Evolutionary conservation across 1,284 basidiomycete species (phyloP).

Genomic region (Laetiporus sulphureus): DNA sequence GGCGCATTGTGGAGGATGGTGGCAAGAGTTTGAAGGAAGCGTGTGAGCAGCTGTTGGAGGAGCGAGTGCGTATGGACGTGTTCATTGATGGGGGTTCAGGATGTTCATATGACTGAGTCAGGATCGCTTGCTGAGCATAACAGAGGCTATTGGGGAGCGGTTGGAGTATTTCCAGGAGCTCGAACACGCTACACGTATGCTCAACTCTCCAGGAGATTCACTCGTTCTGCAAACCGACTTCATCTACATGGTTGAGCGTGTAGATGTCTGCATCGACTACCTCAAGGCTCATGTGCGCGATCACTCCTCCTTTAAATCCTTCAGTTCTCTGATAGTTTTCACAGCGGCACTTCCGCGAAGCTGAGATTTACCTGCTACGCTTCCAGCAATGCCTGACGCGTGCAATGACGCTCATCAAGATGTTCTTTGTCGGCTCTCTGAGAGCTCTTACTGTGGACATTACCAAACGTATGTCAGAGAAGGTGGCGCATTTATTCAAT

Average conservation of each 20-base stretch:
- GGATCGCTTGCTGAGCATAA: conserved; percentile 73
- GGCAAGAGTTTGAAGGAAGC: conserved; percentile 84
- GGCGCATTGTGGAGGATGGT: conserved; percentile 82
- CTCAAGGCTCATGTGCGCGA: conserved; percentile 76
- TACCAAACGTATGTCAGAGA: conserved; percentile 65
- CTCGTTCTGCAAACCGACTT: conserved; percentile 87
- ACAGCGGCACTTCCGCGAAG: conserved; percentile 84
- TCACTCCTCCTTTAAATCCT: background rate
- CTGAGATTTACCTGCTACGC: conserved; percentile 85
- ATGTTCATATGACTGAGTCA: conserved; percentile 17
- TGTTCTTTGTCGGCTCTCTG: conserved; percentile 85
- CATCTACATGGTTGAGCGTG: conserved; percentile 87
- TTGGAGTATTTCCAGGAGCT: conserved; percentile 90
- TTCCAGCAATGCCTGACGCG: conserved; percentile 96
- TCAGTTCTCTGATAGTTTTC: background rate
- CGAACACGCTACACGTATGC: conserved; percentile 82
- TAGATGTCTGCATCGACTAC: conserved; percentile 89
- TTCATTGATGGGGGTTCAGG: background rate
- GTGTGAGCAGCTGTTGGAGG: conserved; percentile 83
- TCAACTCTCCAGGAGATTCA: conserved; percentile 88
- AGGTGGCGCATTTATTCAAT: conserved; percentile 35
- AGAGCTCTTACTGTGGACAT: conserved; percentile 71
- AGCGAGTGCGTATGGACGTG: conserved; percentile 53
- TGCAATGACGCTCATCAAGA: conserved; percentile 93
- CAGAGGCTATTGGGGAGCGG: conserved; percentile 70